phyloP scores from a whole-genome alignment of 177 flowering plant genomes.

The Vitis hybrid region DNA sequence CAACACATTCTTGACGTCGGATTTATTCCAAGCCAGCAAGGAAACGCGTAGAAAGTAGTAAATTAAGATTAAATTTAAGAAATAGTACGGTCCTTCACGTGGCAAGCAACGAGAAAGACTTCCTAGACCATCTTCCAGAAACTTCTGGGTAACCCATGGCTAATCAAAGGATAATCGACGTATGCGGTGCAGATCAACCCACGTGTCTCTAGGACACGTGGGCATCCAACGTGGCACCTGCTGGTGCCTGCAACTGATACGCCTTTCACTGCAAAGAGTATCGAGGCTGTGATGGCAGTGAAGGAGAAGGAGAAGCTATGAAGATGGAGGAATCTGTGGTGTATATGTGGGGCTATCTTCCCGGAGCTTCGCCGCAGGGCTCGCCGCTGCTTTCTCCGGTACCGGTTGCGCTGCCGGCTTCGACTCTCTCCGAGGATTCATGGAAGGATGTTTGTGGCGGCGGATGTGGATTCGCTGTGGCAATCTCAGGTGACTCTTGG shows the following conservation, averaged over 20 bases:
- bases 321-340: slow-evolving; percentile 4
- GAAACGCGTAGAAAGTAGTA: no score
- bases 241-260: slow-evolving; percentile 17
- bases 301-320: slow-evolving; percentile 1
- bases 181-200: slow-evolving; percentile 15
- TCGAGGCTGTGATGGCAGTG: not conserved
- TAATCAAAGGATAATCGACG: slow-evolving; percentile 7
- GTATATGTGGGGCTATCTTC: slow-evolving; percentile 20
- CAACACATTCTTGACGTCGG: no score
- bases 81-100: slow-evolving; percentile 3
- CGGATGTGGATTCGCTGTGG: slow-evolving; percentile 73
- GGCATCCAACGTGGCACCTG: slow-evolving; percentile 27
- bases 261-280: not conserved
- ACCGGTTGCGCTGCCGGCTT: not conserved
- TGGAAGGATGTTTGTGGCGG: slow-evolving; percentile 78
- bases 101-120: slow-evolving; percentile 5
- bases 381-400: slow-evolving; percentile 19
- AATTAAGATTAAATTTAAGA: no score
- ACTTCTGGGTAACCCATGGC: slow-evolving; percentile 10
- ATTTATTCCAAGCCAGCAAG: no score
- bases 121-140: slow-evolving; percentile 18
- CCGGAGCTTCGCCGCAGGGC: slow-evolving; percentile 14
- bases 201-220: slow-evolving; percentile 16
- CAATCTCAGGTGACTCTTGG: slow-evolving; percentile 14
- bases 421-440: slow-evolving; percentile 10